Percentiles rank a stretch among this genome's conserved stretches.
Conservation (phyloP, 768 basidiomycete genomes). For the Hygrophoropsis aurantiaca region DNA sequence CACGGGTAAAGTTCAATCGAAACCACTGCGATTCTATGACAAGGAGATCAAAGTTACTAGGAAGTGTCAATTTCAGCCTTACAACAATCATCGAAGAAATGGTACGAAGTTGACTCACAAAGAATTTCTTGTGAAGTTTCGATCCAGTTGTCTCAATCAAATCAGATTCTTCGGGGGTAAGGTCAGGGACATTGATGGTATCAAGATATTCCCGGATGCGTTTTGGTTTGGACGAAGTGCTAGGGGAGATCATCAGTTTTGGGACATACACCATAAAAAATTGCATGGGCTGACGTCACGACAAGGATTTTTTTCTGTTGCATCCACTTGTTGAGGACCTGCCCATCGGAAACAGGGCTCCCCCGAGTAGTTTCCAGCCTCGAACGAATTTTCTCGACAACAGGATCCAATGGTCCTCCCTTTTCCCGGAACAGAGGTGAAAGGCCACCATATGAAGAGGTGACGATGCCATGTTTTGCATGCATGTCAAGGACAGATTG, state of each 20-base stretch:
- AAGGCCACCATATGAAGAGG: slow-evolving; percentile 32
- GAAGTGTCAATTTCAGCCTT: too few relatives aligned
- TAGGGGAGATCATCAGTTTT: slow-evolving; percentile 5
- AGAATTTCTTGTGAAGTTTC: slow-evolving; percentile 11
- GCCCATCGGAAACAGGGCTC: slow-evolving; percentile 14
- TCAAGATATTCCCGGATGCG: slow-evolving; percentile 22
- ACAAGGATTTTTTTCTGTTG: slow-evolving; percentile 3
- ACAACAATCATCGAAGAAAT: too few relatives aligned
- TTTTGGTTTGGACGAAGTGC: slow-evolving; percentile 20
- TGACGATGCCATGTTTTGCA: slow-evolving; percentile 22
- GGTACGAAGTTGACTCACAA: slow-evolving; percentile 6
- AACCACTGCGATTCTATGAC: too few relatives aligned
- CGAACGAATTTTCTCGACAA: slow-evolving; percentile 23
- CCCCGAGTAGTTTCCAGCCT: slow-evolving; percentile 13
- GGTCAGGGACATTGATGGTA: slow-evolving; percentile 16
- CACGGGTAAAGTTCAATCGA: too few relatives aligned
- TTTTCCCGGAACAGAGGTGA: slow-evolving; percentile 25
- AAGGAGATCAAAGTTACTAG: too few relatives aligned
- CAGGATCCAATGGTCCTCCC: slow-evolving; percentile 32
- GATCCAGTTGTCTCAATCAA: slow-evolving; percentile 17
- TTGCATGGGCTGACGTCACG: background rate
- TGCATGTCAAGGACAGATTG: slow-evolving; percentile 19
- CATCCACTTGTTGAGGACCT: slow-evolving; percentile 21
- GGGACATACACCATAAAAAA: background rate
- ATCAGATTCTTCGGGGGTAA: slow-evolving; percentile 19